A percentile compares a stretch with the other conserved stretches of the same genome.
These are phyloP conservation scores for Solidago caesia DNA, from an alignment of 129 eudicot genomes.

Conservation along the genomic window DNA sequence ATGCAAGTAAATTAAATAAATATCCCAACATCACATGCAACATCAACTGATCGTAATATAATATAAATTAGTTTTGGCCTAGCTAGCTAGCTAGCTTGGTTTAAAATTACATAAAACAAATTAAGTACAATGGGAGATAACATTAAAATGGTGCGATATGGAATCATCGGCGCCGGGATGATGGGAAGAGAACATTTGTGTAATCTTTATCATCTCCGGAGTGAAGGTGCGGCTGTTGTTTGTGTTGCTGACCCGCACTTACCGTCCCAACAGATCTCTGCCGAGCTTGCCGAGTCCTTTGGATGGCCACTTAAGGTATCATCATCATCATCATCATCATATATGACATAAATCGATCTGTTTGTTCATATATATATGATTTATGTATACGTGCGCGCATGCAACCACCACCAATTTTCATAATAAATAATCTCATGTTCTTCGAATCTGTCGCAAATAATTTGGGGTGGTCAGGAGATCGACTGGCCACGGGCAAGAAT, in stretches of 20 bases:
- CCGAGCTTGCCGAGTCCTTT: conserved; percentile 62
- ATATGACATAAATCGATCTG: not conserved
- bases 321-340: not conserved
- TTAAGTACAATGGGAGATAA: not conserved
- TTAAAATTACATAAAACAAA: not conserved
- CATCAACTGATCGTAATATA: not conserved
- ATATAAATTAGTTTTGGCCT: not conserved
- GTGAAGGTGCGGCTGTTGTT: conserved; percentile 71
- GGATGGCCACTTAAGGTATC: conserved; percentile 78
- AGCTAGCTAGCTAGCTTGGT: too few species aligned
- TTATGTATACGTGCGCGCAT: too few species aligned
- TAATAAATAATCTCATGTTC: too few species aligned
- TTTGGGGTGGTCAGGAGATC: too few species aligned
- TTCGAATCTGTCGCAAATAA: too few species aligned
- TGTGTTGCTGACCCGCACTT: conserved; percentile 81
- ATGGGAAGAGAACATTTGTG: conserved; percentile 96
- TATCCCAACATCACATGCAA: too few species aligned
- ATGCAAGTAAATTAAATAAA: too few species aligned
- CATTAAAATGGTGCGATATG: conserved; percentile 51
- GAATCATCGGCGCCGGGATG: conserved; percentile 97
- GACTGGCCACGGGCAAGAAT: too few species aligned
- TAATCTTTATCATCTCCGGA: conserved; percentile 71
- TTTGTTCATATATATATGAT: too few species aligned
- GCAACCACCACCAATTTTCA: too few species aligned
- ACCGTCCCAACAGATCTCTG: conserved; percentile 64